Evolutionary conservation across 2,329 filamentous ascomycete genomes (phyloP).

Genomic region (Cylindrodendrum hubeiense): DNA sequence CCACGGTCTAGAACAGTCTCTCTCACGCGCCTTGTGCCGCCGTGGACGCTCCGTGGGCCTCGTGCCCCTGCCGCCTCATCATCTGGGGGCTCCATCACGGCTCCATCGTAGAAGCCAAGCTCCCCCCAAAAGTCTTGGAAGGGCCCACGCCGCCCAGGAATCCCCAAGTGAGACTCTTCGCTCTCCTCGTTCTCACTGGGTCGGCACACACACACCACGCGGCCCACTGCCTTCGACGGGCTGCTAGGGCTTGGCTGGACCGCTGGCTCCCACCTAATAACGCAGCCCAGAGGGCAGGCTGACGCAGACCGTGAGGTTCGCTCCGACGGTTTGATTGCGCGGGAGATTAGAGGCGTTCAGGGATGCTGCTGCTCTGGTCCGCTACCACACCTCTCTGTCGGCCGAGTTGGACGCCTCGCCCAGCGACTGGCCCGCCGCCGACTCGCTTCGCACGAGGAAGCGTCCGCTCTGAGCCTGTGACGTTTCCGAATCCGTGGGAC

Average conservation of each 20-base stretch:
- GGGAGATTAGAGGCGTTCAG: slow-evolving; percentile 25
- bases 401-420: slow-evolving; percentile 14
- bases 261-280: slow-evolving; percentile 9
- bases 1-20: slow-evolving; percentile 43
- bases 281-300: slow-evolving; percentile 1
- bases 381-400: slow-evolving; percentile 8
- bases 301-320: slow-evolving; percentile 10
- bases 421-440: background rate
- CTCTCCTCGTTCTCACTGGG: slow-evolving; percentile 10
- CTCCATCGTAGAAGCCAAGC: background rate
- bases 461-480: background rate
- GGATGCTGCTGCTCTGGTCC: slow-evolving; percentile 5
- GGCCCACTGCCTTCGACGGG: slow-evolving; percentile 28
- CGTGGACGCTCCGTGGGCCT: slow-evolving; percentile 20
- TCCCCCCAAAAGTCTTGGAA: background rate
- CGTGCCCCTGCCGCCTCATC: slow-evolving; percentile 31
- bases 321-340: slow-evolving; percentile 19
- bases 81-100: background rate
- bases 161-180: background rate
- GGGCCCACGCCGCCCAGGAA: background rate
- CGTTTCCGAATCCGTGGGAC: slow-evolving; percentile 10
- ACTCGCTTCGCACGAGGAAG: background rate
- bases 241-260: slow-evolving; percentile 28
- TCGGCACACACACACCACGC: background rate
- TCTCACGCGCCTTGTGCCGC: slow-evolving; percentile 24